Evolutionary conservation across 257 asterid species (phyloP), one percentile per base, ranked within the genome.

Genomic region (Plantago major): DNA sequence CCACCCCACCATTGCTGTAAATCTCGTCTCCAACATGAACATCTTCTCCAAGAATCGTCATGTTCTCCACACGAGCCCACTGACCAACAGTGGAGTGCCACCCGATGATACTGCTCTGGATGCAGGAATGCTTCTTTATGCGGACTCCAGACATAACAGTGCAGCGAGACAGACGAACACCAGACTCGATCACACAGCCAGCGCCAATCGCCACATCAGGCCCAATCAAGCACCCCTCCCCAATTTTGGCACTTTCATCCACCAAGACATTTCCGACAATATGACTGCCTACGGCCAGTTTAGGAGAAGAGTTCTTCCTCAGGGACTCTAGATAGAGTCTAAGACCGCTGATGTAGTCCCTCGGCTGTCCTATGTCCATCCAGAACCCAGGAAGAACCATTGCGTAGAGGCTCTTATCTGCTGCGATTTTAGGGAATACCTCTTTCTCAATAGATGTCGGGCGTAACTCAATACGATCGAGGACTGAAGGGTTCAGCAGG

Each of bases 291-390:
- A 72, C 71, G 62, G 92, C 89, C 65, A 89, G 65, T 67, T 76
- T 79, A 1, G 87, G 72, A 46, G 95, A 77, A 2, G 88, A 73
- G 11, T 68, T 77, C 82, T 89, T 87, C 58, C 76, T 77, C 61
- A 89, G 62, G 55, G 97, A 89, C 54, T 78, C 90, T 12, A 89
- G 63, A 75, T 87, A 89, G 64, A 89, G 81, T 65, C 90, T 69
- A 64, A 89, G 76, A 59, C 97, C 95, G 4, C 85, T 76, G 47
- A 87, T 89, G 79, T 89, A 89, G 40, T 89, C 97, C 76, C 82
- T 78, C 5, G 97, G 98, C 75, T 91, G 98, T 15, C 95, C 97
- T 15, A 91, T 78, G 89, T 91, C 97, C 97, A 90, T 90, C 97
- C 95, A 90, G 60, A 90, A 90, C 7, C 97, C 95, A 0, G 97